Percentiles rank a stretch among this genome's conserved stretches.
Evolutionary conservation across 2,329 filamentous ascomycete species (phyloP).

Genomic region (Epichloe gansuensis): DNA sequence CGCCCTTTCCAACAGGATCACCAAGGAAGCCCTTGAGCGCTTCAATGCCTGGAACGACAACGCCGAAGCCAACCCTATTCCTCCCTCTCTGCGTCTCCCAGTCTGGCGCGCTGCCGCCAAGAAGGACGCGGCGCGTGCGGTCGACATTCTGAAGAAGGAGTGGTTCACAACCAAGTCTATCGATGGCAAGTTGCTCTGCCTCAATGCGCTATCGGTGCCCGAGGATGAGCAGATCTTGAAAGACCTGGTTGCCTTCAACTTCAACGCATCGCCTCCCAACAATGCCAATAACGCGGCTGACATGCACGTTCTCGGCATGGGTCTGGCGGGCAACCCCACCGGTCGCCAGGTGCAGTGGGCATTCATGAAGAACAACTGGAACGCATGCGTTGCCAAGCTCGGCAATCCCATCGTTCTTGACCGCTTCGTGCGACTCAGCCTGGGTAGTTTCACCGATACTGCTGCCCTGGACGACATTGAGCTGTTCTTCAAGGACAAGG

Average conservation of each 20-base stretch:
- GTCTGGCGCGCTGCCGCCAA: constrained; percentile 71
- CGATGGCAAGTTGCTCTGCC: constrained; percentile 79
- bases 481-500: constrained; percentile 73
- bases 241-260: constrained; percentile 63
- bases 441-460: constrained; percentile 66
- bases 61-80: constrained; percentile 53
- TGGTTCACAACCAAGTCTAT: constrained; percentile 73
- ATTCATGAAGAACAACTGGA: constrained; percentile 77
- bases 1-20: constrained; percentile 33
- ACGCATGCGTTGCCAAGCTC: constrained; percentile 55
- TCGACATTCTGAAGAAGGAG: constrained; percentile 69
- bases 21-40: constrained; percentile 60
- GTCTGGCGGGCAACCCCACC: constrained; percentile 59
- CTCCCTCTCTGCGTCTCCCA: constrained; percentile 67
- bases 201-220: constrained; percentile 62
- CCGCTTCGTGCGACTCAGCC: constrained; percentile 66
- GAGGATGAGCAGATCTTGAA: constrained; percentile 56
- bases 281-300: constrained; percentile 72
- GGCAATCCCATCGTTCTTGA: constrained; percentile 80
- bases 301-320: constrained; percentile 67
- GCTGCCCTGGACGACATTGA: constrained; percentile 63
- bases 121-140: constrained; percentile 52
- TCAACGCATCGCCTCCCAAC: constrained; percentile 45
- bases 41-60: constrained; percentile 72
- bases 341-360: constrained; percentile 70